phyloP scores from a whole-genome alignment of 163 green algal species.

The Scenedesmus sp. region DNA sequence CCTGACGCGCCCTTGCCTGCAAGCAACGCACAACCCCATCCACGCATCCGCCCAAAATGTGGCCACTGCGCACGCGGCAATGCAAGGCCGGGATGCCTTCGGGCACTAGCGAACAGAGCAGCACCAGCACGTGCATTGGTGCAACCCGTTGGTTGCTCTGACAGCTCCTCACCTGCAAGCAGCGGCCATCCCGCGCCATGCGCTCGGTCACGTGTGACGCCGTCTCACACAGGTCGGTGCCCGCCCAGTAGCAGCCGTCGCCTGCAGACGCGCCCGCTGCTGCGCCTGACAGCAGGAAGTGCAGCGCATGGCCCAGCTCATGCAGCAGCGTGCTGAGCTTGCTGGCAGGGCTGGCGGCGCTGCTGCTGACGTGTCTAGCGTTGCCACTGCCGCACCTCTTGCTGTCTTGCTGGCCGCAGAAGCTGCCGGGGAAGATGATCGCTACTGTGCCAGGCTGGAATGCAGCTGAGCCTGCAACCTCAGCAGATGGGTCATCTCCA shows the following conservation, averaged over 20 bases:
- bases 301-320: slow-evolving; percentile 26
- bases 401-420: neutral
- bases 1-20: no score
- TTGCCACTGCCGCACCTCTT: neutral
- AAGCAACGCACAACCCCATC: no score
- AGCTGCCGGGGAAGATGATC: neutral
- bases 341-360: neutral
- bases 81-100: no score
- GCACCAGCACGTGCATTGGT: no score
- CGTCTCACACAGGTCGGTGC: neutral
- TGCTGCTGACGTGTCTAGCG: neutral
- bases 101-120: no score
- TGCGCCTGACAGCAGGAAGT: slow-evolving; percentile 14
- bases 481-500: neutral
- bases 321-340: neutral
- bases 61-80: no score
- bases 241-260: neutral
- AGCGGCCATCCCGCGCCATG: neutral
- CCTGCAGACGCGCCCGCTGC: neutral
- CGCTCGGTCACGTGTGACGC: neutral
- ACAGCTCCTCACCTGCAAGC: slow-evolving; percentile 16
- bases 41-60: no score
- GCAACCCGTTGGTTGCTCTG: no score
- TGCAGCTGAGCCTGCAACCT: neutral
- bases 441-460: neutral